Percentiles rank a stretch among this genome's conserved stretches.
These are phyloP conservation scores for Cercophora samala DNA, from an alignment of 495 filamentous ascomycete genomes.

Conservation along the genomic window DNA sequence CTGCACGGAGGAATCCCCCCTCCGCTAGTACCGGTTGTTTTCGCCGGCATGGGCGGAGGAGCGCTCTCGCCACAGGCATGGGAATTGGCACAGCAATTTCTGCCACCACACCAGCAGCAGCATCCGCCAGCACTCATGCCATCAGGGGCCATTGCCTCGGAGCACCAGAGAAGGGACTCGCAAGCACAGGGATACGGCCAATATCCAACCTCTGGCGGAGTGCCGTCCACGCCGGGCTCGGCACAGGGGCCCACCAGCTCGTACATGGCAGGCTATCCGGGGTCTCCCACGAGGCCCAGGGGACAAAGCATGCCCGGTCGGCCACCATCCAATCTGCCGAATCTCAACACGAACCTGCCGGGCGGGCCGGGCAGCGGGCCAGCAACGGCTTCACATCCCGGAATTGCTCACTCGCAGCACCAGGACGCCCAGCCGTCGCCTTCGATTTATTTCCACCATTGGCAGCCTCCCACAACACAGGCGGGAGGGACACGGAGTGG, in stretches of 20 bases:
- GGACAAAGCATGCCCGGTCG: conserved; percentile 41
- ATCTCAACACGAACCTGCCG: conserved; percentile 35
- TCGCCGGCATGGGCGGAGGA: conserved; percentile 75
- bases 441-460: conserved; percentile 87
- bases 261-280: conserved; percentile 34
- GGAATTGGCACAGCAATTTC: conserved; percentile 74
- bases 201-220: conserved; percentile 41
- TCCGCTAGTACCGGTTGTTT: conserved; percentile 82
- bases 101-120: conserved; percentile 50
- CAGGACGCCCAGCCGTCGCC: conserved; percentile 53
- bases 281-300: conserved; percentile 43
- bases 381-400: conserved; percentile 31
- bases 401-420: conserved; percentile 34
- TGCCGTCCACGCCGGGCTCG: conserved; percentile 47
- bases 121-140: conserved; percentile 53
- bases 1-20: conserved; percentile 78
- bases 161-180: conserved; percentile 45
- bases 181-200: conserved; percentile 40
- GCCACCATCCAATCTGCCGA: conserved; percentile 29
- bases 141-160: conserved; percentile 45
- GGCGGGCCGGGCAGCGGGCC: conserved; percentile 23
- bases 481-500: conserved; percentile 45
- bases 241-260: conserved; percentile 38
- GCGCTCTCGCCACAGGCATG: conserved; percentile 52
- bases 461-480: conserved; percentile 73